A percentile compares a stretch with the other conserved stretches of the same genome.
Conservation (phyloP, 306 rosid genomes). For the Sicyos edulis region DNA sequence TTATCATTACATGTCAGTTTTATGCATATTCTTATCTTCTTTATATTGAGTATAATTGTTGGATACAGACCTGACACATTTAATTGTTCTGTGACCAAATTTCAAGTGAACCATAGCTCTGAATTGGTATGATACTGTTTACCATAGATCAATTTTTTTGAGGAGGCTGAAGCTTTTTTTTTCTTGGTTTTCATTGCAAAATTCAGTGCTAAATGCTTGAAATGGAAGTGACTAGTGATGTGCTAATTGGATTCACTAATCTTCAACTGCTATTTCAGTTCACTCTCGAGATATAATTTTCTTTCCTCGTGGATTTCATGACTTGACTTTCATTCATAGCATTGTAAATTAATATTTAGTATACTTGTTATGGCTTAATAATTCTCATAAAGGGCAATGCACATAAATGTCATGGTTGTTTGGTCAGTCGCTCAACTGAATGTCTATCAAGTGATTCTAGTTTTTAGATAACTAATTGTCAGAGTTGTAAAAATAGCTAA, state of each 20-base stretch:
- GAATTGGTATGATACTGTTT: neutral
- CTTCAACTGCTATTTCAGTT: neutral
- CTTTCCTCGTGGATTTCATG: neutral
- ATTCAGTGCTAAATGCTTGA: neutral
- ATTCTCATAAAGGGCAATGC: neutral
- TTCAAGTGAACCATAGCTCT: neutral
- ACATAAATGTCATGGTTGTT: neutral
- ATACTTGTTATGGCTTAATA: neutral
- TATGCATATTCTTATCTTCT: neutral
- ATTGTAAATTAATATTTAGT: constrained; percentile 8
- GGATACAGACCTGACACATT: neutral
- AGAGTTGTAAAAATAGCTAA: neutral
- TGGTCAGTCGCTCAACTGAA: neutral
- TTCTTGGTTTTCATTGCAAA: neutral
- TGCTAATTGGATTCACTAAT: neutral
- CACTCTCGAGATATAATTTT: neutral
- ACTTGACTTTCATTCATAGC: neutral
- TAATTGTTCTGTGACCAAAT: constrained; percentile 2
- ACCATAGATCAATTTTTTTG: neutral
- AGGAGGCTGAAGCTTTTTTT: neutral
- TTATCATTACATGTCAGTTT: neutral
- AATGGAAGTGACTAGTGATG: constrained; percentile 6
- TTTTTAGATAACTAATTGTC: neutral
- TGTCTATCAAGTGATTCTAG: neutral
- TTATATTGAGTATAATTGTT: neutral